Evolutionary conservation across 2,329 filamentous ascomycete genomes (phyloP).

Genomic region (Zopfia rhizophila): DNA sequence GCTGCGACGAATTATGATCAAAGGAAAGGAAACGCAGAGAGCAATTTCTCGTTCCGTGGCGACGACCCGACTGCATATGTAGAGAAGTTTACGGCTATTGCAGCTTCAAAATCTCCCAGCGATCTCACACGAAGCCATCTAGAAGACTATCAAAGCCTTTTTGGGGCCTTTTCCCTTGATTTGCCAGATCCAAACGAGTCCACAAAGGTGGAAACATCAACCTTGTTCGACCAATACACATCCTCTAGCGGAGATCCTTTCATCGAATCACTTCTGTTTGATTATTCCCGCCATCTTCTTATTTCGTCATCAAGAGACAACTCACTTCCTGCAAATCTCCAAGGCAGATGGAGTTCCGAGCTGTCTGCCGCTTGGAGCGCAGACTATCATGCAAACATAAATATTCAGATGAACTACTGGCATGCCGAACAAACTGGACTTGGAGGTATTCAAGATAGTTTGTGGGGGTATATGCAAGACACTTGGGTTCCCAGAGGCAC

Average conservation of each 20-base stretch:
- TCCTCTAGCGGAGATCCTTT: conserved; percentile 59
- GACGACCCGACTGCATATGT: conserved; percentile 56
- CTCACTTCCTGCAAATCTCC: conserved; percentile 65
- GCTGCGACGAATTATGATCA: conserved; percentile 63
- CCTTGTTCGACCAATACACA: conserved; percentile 42
- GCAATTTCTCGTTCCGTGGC: conserved; percentile 61
- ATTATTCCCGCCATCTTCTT: conserved; percentile 65
- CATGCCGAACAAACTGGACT: conserved; percentile 64
- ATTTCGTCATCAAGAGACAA: conserved; percentile 64
- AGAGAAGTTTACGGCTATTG: conserved; percentile 43
- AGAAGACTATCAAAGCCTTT: conserved; percentile 55
- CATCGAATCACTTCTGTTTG: conserved; percentile 64
- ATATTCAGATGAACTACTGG: conserved; percentile 72
- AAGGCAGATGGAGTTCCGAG: conserved; percentile 65
- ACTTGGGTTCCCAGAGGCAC: conserved; percentile 65
- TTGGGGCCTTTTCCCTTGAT: conserved; percentile 54
- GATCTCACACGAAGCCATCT: conserved; percentile 50
- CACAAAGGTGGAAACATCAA: conserved; percentile 50
- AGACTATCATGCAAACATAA: conserved; percentile 70
- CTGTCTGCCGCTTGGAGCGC: conserved; percentile 61
- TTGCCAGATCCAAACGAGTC: conserved; percentile 60
- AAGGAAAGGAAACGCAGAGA: conserved; percentile 57
- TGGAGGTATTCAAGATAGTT: conserved; percentile 55
- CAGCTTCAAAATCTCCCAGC: conserved; percentile 44
- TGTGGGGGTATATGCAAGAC: conserved; percentile 65